These are phyloP conservation scores for Artemisia argyi DNA, from an alignment of 129 eudicot genomes.

Conservation along the genomic window DNA sequence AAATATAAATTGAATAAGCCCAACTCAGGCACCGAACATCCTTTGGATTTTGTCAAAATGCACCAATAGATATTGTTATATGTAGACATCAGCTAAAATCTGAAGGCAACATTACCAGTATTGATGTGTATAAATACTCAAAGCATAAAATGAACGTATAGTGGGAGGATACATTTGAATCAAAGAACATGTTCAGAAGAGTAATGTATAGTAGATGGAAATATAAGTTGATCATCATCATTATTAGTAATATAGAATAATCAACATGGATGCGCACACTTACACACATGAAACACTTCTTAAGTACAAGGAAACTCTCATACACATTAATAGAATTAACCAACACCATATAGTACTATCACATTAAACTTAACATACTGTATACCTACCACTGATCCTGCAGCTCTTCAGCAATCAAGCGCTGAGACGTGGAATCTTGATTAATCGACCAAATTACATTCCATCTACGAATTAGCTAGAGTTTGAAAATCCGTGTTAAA, in stretches of 20 bases:
- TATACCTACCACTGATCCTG: constrained; percentile 12
- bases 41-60: background rate
- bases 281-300: constrained; percentile 34
- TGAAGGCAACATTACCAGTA: constrained; percentile 5
- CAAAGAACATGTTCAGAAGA: constrained; percentile 8
- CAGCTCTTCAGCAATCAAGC: constrained; percentile 28
- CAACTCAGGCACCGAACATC: background rate
- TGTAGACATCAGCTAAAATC: background rate
- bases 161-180: background rate
- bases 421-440: constrained; percentile 25
- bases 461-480: constrained; percentile 22
- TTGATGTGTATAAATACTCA: background rate
- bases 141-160: constrained; percentile 8
- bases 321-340: constrained; percentile 19
- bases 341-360: constrained; percentile 27
- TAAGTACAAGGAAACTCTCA: constrained; percentile 24
- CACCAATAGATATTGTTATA: background rate
- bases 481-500: constrained; percentile 21
- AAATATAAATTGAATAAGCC: background rate
- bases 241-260: constrained; percentile 19
- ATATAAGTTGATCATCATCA: constrained; percentile 25
- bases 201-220: constrained; percentile 11
- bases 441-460: constrained; percentile 22
- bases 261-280: constrained; percentile 39
- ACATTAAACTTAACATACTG: background rate